Conservation (phyloP, 495 filamentous ascomycete genomes). For the Hyaloscypha bicolor region DNA sequence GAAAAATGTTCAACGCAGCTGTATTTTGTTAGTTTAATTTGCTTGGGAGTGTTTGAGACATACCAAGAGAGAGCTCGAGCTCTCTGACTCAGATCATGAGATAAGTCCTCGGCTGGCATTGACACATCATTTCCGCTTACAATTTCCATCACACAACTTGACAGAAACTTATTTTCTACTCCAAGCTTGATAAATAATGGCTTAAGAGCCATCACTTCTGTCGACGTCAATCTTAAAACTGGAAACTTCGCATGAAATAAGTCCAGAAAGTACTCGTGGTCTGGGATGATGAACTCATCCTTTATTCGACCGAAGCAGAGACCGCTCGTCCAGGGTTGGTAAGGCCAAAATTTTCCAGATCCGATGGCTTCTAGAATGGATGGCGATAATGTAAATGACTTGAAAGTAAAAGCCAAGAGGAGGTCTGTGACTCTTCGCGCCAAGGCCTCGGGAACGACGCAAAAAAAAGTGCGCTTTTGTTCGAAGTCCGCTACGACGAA, state of each 20-base stretch:
- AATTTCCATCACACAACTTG: slow-evolving; percentile 4
- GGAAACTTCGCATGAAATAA: slow-evolving; percentile 4
- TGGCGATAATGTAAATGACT: slow-evolving; percentile 4
- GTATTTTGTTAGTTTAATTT: neutral
- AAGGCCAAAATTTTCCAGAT: slow-evolving; percentile 7
- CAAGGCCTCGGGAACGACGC: neutral
- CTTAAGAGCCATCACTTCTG: slow-evolving; percentile 4
- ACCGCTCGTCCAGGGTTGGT: neutral
- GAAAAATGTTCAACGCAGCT: slow-evolving; percentile 6
- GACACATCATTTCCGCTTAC: neutral
- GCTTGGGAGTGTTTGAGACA: slow-evolving; percentile 5
- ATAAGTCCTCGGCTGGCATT: neutral
- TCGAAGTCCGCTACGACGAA: slow-evolving; percentile 4
- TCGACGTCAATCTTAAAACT: neutral
- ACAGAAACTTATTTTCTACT: slow-evolving; percentile 7
- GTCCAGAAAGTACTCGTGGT: slow-evolving; percentile 5
- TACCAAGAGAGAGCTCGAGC: slow-evolving; percentile 5
- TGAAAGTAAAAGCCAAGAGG: slow-evolving; percentile 8
- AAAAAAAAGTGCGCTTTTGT: neutral
- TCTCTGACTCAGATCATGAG: neutral
- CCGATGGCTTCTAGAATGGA: neutral
- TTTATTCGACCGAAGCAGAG: slow-evolving; percentile 1
- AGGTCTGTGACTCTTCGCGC: slow-evolving; percentile 3
- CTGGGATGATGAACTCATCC: slow-evolving; percentile 1
- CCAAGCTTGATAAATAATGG: slow-evolving; percentile 8